Base-by-base conservation (phyloP, 2,329 filamentous ascomycete genomes). In the Alternaria atra region DNA sequence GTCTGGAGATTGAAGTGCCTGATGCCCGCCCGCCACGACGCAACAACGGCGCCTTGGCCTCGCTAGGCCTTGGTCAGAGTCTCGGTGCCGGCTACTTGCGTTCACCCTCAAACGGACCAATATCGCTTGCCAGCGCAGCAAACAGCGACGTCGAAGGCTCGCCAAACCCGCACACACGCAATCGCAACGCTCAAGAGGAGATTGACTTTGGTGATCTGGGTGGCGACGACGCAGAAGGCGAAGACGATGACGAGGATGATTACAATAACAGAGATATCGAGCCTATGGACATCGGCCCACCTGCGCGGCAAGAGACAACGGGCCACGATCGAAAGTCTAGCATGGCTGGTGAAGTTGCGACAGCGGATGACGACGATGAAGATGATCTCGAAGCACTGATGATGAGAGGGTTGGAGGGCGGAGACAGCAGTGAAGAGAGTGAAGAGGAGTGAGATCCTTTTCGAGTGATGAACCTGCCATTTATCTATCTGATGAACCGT, bases 351-450 rank as follows among this genome's bases (percentile, higher is more conserved):
- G 58, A 61, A 44, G 25, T 50, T 4, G 44, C 57, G 1, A 65
- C 63, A 8, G 59, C 61, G 1, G 75, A 77, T 0, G 73, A 75
- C 2, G 75, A 77, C 1, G 73, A 75, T 6, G 74, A 77, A 27
- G 80, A 81, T 29, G 81, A 82, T 68, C 78, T 76, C 67, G 82
- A 72, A 51, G 80, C 81, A 65, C 77, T 80, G 70, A 80, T 83
- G 73, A 78, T 80, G 60, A 70, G 78, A 54, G 81, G 79, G 0
- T 71, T 79, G 32, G 76, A 70, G 35, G 75, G 71, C 9, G 77
- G 71, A 27, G 77, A 79, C 10, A 77, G 75, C 42, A 77, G 75
- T 56, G 79, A 80, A 61, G 80, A 83, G 65, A 82, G 80, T 60
- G 82, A 83, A 56, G 80, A 82, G 63, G 81, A 83, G 66, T 77